Evolutionary conservation across 768 basidiomycete genomes (phyloP).

Genomic region (Tremella fuciformis): DNA sequence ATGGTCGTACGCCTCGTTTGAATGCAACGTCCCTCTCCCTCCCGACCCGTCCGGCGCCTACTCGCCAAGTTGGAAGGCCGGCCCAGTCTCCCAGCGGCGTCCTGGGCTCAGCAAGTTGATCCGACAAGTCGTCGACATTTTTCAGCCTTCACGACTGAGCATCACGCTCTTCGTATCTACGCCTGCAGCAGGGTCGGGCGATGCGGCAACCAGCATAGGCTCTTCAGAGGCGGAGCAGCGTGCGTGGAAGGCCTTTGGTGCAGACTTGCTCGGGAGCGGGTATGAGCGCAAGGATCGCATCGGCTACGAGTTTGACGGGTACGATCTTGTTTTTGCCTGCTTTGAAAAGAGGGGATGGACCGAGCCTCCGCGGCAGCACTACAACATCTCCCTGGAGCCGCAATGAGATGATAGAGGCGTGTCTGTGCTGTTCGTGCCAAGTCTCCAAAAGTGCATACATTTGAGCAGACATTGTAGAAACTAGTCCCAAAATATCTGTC

Average conservation of each 20-base stretch:
- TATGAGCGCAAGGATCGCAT: constrained; percentile 93
- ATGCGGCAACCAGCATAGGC: constrained; percentile 50
- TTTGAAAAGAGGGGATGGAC: constrained; percentile 47
- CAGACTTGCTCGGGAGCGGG: constrained; percentile 44
- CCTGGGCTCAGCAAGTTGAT: constrained; percentile 79
- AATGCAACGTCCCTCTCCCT: constrained; percentile 81
- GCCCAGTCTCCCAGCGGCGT: constrained; percentile 25
- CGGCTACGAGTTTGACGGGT: constrained; percentile 91
- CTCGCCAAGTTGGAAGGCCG: constrained; percentile 47
- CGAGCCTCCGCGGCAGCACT: constrained; percentile 14
- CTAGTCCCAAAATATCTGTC: not conserved
- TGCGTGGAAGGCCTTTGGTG: constrained; percentile 59
- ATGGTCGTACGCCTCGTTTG: constrained; percentile 98
- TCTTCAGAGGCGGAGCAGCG: constrained; percentile 61
- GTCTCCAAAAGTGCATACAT: not conserved
- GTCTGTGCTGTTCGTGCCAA: not conserved
- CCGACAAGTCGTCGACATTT: constrained; percentile 84
- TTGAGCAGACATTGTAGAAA: not conserved
- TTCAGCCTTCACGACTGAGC: constrained; percentile 78
- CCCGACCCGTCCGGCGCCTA: constrained; percentile 24
- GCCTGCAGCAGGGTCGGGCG: constrained; percentile 21
- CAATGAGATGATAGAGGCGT: not conserved
- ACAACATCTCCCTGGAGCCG: no score
- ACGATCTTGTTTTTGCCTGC: constrained; percentile 51
- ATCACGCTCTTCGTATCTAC: constrained; percentile 82